Evolutionary conservation across 2,329 filamentous ascomycete genomes (phyloP).

Genomic region (Hysterium pulicare): DNA sequence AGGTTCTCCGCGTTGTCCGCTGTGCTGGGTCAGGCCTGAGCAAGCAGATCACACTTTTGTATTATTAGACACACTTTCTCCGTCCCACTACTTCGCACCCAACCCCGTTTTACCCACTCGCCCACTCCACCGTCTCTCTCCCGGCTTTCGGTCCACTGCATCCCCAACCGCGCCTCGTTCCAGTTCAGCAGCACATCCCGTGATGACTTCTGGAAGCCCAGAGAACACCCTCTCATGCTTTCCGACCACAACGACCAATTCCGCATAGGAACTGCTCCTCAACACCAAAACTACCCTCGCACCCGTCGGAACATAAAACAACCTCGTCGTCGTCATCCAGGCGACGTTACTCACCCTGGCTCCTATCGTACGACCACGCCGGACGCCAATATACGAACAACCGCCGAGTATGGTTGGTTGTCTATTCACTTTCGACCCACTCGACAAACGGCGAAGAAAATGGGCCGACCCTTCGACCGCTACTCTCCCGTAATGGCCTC

Average conservation of each 20-base stretch:
- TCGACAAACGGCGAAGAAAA: conserved; percentile 26
- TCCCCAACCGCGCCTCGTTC: not conserved
- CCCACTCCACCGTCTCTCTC: not conserved
- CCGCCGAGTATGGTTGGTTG: not conserved
- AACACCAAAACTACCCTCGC: not conserved
- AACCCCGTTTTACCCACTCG: not conserved
- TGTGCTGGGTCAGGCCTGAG: not conserved
- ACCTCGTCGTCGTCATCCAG: not conserved
- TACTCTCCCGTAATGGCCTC: conserved; percentile 18
- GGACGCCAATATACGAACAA: not conserved
- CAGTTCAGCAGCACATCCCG: not conserved
- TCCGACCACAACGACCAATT: not conserved
- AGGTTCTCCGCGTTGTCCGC: conserved; percentile 7
- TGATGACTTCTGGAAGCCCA: not conserved
- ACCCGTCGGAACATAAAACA: not conserved
- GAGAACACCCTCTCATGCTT: not conserved
- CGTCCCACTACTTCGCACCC: not conserved
- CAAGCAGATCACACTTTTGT: not conserved
- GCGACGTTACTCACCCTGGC: not conserved
- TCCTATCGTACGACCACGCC: not conserved
- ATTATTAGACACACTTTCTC: conserved; percentile 1
- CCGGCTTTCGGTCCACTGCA: not conserved
- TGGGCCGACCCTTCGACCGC: conserved; percentile 17
- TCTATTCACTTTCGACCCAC: conserved; percentile 11
- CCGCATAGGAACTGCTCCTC: not conserved